Evolutionary conservation across 2,329 filamentous ascomycete species (phyloP).

Genomic region (Xylariaceae sp.): DNA sequence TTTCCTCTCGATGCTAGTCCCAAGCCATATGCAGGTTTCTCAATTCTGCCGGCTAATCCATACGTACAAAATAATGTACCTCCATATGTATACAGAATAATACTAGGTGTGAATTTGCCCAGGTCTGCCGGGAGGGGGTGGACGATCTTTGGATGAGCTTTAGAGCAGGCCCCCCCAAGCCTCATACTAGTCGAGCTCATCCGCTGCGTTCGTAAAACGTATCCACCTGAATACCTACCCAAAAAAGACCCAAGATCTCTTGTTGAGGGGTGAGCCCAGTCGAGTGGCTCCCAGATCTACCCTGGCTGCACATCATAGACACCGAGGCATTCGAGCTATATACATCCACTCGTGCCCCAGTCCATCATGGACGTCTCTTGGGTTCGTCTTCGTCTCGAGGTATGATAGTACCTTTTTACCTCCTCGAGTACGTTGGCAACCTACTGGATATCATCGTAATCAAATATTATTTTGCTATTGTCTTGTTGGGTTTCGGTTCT

Average conservation of each 20-base stretch:
- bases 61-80: too few species aligned
- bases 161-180: not conserved
- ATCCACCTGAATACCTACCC: slow-evolving; percentile 26
- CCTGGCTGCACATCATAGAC: slow-evolving; percentile 25
- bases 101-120: slow-evolving; percentile 11
- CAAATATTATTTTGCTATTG: not conserved
- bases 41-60: not conserved
- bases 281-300: slow-evolving; percentile 31
- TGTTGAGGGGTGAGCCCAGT: slow-evolving; percentile 26
- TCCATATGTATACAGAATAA: slow-evolving; percentile 15
- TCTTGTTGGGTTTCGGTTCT: not conserved
- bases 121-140: slow-evolving; percentile 2
- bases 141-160: slow-evolving; percentile 18
- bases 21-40: slow-evolving; percentile 8
- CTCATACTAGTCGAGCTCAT: slow-evolving; percentile 19
- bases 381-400: slow-evolving; percentile 10
- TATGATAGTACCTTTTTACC: slow-evolving; percentile 17
- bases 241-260: slow-evolving; percentile 25
- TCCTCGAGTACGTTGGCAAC: slow-evolving; percentile 9
- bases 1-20: slow-evolving; percentile 3
- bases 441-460: not conserved
- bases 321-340: slow-evolving; percentile 20
- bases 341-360: slow-evolving; percentile 25
- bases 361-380: slow-evolving; percentile 6
- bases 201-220: slow-evolving; percentile 12